A percentile compares a stretch with the other conserved stretches of the same genome.
Evolutionary conservation across 1,284 basidiomycete genomes (phyloP).

Genomic region (Boletus sp.): DNA sequence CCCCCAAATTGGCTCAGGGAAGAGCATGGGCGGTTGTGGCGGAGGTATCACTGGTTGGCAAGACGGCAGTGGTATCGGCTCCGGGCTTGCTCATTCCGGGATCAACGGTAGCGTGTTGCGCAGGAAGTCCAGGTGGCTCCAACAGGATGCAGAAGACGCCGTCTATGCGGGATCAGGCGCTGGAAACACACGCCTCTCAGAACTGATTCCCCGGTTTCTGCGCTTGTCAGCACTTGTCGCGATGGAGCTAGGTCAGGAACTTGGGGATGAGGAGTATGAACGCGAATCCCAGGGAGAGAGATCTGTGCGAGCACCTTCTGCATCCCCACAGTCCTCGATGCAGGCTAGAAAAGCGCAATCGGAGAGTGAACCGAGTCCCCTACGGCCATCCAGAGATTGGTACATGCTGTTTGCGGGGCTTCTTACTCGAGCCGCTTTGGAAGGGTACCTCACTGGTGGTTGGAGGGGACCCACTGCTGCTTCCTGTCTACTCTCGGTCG

Average conservation of each 20-base stretch:
- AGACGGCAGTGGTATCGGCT: conserved; percentile 67
- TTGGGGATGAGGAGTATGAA: conserved; percentile 44
- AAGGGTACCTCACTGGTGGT: conserved; percentile 76
- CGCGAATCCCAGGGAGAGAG: conserved; percentile 20
- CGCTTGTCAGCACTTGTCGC: conserved; percentile 72
- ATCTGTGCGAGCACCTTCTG: conserved; percentile 9
- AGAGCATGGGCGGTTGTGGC: conserved; percentile 40
- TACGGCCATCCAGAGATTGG: conserved; percentile 73
- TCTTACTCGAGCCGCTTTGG: conserved; percentile 73
- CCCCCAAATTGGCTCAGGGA: conserved; percentile 20
- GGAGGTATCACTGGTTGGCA: conserved; percentile 67
- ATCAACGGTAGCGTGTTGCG: conserved; percentile 55
- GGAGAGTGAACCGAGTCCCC: conserved; percentile 45
- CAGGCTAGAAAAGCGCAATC: conserved; percentile 26
- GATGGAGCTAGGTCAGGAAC: conserved; percentile 67
- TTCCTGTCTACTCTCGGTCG: conserved; percentile 73
- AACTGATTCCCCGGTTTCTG: conserved; percentile 70
- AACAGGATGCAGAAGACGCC: conserved; percentile 28
- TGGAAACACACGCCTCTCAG: conserved; percentile 63
- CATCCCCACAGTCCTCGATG: conserved; percentile 12
- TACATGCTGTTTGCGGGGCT: conserved; percentile 74
- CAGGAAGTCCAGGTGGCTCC: conserved; percentile 39
- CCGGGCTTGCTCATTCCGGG: conserved; percentile 58
- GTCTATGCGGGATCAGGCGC: conserved; percentile 37
- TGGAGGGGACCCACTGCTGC: conserved; percentile 72